phyloP scores from a whole-genome alignment of 768 basidiomycete genomes.

The Lentinula boryana region DNA sequence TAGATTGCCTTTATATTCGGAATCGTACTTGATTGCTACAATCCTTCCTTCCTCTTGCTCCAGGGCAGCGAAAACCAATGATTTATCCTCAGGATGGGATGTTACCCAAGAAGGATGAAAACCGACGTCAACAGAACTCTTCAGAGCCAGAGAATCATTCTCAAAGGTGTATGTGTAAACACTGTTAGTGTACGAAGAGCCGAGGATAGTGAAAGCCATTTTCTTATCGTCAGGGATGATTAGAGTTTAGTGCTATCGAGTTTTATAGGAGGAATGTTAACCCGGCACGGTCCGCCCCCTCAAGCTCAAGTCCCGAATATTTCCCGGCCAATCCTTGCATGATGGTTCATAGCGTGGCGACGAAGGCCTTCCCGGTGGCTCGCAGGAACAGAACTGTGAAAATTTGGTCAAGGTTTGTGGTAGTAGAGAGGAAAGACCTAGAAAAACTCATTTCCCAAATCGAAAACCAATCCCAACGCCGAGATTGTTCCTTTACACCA shows the following conservation, averaged over 20 bases:
- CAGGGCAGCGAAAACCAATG: constrained; percentile 59
- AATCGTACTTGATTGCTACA: constrained; percentile 51
- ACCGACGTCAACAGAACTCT: constrained; percentile 44
- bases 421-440: neutral
- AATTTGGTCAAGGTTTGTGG: neutral
- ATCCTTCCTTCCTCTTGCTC: constrained; percentile 65
- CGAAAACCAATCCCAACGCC: neutral
- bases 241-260: neutral
- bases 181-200: constrained; percentile 58
- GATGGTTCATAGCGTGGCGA: neutral
- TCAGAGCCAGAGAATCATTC: constrained; percentile 39
- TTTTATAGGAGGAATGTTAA: neutral
- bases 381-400: neutral
- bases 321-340: neutral
- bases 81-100: constrained; percentile 46
- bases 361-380: neutral
- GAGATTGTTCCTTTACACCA: neutral
- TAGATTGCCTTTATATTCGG: constrained; percentile 45
- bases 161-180: constrained; percentile 65
- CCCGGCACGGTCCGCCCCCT: neutral
- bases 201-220: constrained; percentile 36
- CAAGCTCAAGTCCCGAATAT: neutral
- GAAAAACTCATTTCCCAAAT: neutral
- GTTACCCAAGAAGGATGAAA: constrained; percentile 76
- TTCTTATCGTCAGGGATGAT: neutral